Evolutionary conservation across 805 yeast species (phyloP).

Genomic region (Metschnikowia similis): DNA sequence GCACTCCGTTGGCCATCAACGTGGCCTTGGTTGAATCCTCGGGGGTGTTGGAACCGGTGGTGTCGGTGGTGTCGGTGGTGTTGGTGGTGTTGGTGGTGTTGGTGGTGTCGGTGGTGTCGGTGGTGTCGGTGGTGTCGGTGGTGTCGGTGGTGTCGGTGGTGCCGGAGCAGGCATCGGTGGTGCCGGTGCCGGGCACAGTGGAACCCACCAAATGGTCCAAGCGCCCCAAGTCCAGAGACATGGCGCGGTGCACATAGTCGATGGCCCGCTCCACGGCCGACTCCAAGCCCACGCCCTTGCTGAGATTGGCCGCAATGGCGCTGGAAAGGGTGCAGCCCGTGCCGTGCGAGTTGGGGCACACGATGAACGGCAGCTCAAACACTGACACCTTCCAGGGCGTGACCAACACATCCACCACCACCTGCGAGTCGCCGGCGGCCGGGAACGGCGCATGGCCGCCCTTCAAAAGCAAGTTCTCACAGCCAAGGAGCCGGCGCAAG

Average conservation of each 20-base stretch:
- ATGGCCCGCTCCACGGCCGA: conserved; percentile 55
- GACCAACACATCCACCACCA: background rate
- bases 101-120: too few relatives aligned
- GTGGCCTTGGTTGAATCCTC: too few relatives aligned
- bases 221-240: conserved; percentile 57
- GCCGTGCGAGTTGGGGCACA: conserved; percentile 69
- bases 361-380: conserved; percentile 43
- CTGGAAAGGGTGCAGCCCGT: conserved; percentile 89
- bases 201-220: conserved; percentile 53
- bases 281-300: conserved; percentile 45
- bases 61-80: background rate
- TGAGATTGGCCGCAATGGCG: conserved; percentile 71
- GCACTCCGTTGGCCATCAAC: too few relatives aligned
- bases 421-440: background rate
- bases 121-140: background rate
- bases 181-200: background rate
- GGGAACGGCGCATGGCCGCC: conserved; percentile 72
- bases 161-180: too few relatives aligned
- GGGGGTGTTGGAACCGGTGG: too few relatives aligned
- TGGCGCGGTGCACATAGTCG: conserved; percentile 63
- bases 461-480: conserved; percentile 60
- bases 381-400: conserved; percentile 30
- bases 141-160: too few relatives aligned
- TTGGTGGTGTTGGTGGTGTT: too few relatives aligned
- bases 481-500: conserved; percentile 29